Conservation (phyloP, 2,329 filamentous ascomycete species). For the Ilyonectria destructans region DNA sequence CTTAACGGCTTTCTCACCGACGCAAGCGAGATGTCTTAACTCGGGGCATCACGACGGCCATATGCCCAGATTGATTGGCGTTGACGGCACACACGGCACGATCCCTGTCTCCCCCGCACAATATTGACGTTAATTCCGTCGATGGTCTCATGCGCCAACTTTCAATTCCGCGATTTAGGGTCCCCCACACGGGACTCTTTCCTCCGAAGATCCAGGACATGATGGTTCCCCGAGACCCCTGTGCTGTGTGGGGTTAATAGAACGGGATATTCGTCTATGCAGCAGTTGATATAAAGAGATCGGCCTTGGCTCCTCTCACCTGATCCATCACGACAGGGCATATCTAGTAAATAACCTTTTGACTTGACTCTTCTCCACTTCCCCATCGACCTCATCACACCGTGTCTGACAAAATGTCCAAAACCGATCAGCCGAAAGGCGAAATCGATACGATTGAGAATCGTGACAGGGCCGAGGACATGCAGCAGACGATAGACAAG, state of each 20-base stretch:
- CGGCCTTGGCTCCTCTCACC: background rate
- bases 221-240: background rate
- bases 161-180: background rate
- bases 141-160: background rate
- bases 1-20: slow-evolving; percentile 11
- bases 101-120: slow-evolving; percentile 5
- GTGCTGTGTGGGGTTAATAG: background rate
- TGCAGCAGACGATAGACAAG: slow-evolving; percentile 19
- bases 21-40: no score
- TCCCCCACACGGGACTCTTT: background rate
- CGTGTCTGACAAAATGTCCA: background rate
- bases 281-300: background rate
- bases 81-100: slow-evolving; percentile 1
- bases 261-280: background rate
- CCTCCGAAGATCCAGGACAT: background rate
- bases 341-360: background rate
- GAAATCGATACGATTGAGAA: slow-evolving; percentile 37
- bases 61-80: background rate
- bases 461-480: slow-evolving; percentile 13
- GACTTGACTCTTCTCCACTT: background rate
- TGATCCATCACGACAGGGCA: background rate
- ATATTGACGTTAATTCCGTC: no score
- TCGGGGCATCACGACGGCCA: background rate
- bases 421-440: slow-evolving; percentile 24
- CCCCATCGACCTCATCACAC: background rate